Percentiles rank a stretch among this genome's conserved stretches.
phyloP scores from a whole-genome alignment of 2,329 filamentous ascomycete genomes.

The Ophiocordyceps robertsii region DNA sequence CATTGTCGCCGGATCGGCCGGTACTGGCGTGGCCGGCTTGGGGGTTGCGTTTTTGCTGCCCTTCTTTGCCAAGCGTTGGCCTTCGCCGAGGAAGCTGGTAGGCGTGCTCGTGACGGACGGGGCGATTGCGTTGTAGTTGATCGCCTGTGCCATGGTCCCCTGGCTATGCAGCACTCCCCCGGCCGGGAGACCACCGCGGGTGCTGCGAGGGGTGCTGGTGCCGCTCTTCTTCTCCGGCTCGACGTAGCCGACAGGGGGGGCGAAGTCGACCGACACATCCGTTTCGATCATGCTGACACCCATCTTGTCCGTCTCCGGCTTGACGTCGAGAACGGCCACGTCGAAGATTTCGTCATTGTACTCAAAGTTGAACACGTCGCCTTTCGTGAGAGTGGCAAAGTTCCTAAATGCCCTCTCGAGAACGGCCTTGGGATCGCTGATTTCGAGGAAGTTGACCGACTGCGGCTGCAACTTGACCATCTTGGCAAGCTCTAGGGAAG shows the following conservation, averaged over 20 bases:
- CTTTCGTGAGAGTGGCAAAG: slow-evolving; percentile 85
- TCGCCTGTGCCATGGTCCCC: slow-evolving; percentile 93
- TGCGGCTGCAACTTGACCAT: slow-evolving; percentile 97
- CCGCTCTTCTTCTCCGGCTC: slow-evolving; percentile 69
- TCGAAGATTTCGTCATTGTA: slow-evolving; percentile 94
- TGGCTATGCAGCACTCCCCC: slow-evolving; percentile 70
- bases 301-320: slow-evolving; percentile 70
- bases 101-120: slow-evolving; percentile 58
- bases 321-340: slow-evolving; percentile 86
- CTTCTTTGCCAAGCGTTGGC: slow-evolving; percentile 82
- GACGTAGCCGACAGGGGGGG: slow-evolving; percentile 83
- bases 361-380: slow-evolving; percentile 88
- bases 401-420: slow-evolving; percentile 93
- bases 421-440: slow-evolving; percentile 92
- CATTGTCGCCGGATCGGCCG: slow-evolving; percentile 12
- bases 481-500: slow-evolving; percentile 76
- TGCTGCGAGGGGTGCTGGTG: slow-evolving; percentile 73
- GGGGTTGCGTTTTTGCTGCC: slow-evolving; percentile 50
- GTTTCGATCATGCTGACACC: slow-evolving; percentile 93
- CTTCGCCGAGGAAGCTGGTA: slow-evolving; percentile 68
- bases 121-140: slow-evolving; percentile 87
- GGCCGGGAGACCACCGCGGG: slow-evolving; percentile 46
- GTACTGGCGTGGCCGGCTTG: slow-evolving; percentile 59
- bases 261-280: slow-evolving; percentile 92
- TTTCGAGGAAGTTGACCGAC: slow-evolving; percentile 85